Evolutionary conservation across 306 rosid genomes (phyloP), one percentile per base, ranked within the genome.

Genomic region (Trichosanthes truncata): DNA sequence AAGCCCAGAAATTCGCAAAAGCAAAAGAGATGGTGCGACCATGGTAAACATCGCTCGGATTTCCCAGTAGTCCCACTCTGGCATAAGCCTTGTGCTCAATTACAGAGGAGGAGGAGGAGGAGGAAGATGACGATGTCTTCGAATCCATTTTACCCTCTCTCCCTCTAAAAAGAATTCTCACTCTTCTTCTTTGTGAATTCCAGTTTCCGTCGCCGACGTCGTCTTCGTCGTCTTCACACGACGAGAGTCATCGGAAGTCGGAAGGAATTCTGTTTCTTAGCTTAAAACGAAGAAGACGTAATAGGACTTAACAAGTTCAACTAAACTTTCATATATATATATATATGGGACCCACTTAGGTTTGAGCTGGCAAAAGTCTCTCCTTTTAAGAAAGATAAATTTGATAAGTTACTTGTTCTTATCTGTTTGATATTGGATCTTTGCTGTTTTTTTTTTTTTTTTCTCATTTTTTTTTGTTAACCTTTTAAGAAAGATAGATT

Each of bases 11-110:
- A 72, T 91, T 90, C 23, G 84, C 87, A 23, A 91, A 29, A 33
- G 86, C 84, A 76, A 96, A 81, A 25, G 99, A 85, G 71, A 93
- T 90, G 1, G 97, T 86, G 0, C 86, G 84, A 60, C 99, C 97
- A 49, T 17, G 78, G 79, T 96, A 96, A 0, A 93, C 99, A 29
- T 96, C 99, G 84, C 98, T 96, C 0, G 99, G 99, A 76, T 96
- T 96, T 0, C 99, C 99, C 0, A 96, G 83, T 3, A 96, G 48
- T 0, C 99, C 99, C 3, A 93, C 92, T 23, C 99, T 77, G 0
- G 98, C 98, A 79, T 89, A 89, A 1, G 92, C 88, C 77, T 77
- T 83, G 88, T 88, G 98, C 66, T 83, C 80, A 15, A 90, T 89
- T 25, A 57, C 15, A 7, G 82, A 23, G 1, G 82, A 78, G 17